Evolutionary conservation across 2,329 filamentous ascomycete species (phyloP).

Genomic region (Bipolaris victoriae): DNA sequence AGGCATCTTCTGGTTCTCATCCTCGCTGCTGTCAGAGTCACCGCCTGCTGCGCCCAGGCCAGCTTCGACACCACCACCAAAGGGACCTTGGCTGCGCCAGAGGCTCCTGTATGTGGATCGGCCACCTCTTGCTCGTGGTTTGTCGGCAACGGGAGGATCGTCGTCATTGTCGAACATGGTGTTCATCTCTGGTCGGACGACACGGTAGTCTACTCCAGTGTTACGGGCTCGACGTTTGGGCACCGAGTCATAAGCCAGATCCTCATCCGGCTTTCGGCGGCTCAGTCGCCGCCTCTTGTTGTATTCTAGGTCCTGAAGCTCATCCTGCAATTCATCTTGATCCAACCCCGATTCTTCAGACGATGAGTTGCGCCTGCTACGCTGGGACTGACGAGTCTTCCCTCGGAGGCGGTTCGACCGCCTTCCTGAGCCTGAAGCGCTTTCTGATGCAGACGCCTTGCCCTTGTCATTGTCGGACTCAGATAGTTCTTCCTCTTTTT

Average conservation of each 20-base stretch:
- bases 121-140: conserved; percentile 67
- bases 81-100: conserved; percentile 90
- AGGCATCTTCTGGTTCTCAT: conserved; percentile 74
- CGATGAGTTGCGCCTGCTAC: conserved; percentile 56
- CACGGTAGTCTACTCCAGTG: conserved; percentile 78
- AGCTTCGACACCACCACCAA: conserved; percentile 82
- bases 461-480: conserved; percentile 57
- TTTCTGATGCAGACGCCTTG: conserved; percentile 48
- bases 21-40: conserved; percentile 96
- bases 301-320: conserved; percentile 64
- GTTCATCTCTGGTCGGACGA: conserved; percentile 75
- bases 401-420: conserved; percentile 60
- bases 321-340: conserved; percentile 26
- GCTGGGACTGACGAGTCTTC: conserved; percentile 51
- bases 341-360: conserved; percentile 57
- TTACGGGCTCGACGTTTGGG: conserved; percentile 69
- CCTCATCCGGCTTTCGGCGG: conserved; percentile 49
- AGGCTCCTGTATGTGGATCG: conserved; percentile 71
- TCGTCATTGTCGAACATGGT: conserved; percentile 78
- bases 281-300: conserved; percentile 51
- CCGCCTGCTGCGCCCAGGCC: conserved; percentile 77
- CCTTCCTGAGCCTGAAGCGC: conserved; percentile 52
- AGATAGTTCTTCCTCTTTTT: conserved; percentile 61
- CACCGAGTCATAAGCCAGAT: conserved; percentile 59
- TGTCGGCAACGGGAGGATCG: conserved; percentile 70